phyloP scores from a whole-genome alignment of 192 early-diverging fungal species.

The Podila horticola region DNA sequence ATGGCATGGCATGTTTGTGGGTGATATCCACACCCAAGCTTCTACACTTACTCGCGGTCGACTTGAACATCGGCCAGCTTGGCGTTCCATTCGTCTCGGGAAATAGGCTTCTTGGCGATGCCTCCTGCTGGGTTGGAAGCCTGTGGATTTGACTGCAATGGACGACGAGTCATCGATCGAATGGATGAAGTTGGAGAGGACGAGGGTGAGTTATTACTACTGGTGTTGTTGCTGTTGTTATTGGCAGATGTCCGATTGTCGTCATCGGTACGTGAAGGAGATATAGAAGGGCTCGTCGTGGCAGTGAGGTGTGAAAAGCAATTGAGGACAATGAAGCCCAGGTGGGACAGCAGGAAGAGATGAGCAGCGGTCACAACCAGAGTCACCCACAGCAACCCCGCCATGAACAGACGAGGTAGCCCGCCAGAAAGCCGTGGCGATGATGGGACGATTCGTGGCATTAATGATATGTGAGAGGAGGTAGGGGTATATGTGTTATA shows the following conservation, averaged over 20 bases:
- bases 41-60: slow-evolving; percentile 75
- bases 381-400: slow-evolving; percentile 38
- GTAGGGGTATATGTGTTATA: neutral
- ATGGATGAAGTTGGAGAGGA: slow-evolving; percentile 4
- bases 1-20: neutral
- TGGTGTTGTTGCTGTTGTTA: neutral
- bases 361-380: slow-evolving; percentile 34
- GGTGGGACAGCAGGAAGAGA: slow-evolving; percentile 32
- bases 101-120: slow-evolving; percentile 66
- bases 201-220: neutral
- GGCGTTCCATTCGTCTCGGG: slow-evolving; percentile 86
- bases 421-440: slow-evolving; percentile 14
- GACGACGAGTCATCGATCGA: slow-evolving; percentile 18
- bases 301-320: slow-evolving; percentile 41
- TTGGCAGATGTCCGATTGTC: neutral
- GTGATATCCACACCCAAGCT: slow-evolving; percentile 1
- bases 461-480: neutral
- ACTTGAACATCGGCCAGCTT: slow-evolving; percentile 86
- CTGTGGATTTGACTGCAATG: slow-evolving; percentile 38
- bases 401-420: slow-evolving; percentile 39
- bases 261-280: slow-evolving; percentile 3
- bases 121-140: slow-evolving; percentile 24
- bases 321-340: slow-evolving; percentile 43
- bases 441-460: slow-evolving; percentile 4
- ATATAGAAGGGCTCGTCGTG: neutral